Evolutionary conservation across 106 monocot species (phyloP).

Genomic region (Phalaenopsis aphrodite): DNA sequence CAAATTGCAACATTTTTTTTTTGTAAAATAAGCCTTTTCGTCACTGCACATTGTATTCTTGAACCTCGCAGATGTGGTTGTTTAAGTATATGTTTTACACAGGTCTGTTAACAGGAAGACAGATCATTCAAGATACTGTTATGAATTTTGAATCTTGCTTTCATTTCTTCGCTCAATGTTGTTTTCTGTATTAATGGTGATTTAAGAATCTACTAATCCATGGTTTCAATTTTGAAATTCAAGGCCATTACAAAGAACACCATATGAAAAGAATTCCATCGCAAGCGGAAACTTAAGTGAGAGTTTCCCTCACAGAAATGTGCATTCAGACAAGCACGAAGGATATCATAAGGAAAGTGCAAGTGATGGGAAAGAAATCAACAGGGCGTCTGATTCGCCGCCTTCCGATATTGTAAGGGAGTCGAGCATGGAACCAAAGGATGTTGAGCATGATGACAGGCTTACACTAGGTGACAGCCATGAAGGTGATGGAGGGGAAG

Average conservation of each 20-base stretch:
- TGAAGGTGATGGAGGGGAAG: conserved; percentile 43
- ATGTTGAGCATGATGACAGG: conserved; percentile 33
- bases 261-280: conserved; percentile 24
- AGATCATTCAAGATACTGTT: neutral
- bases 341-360: conserved; percentile 18
- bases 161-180: neutral
- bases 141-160: neutral
- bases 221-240: conserved; percentile 3
- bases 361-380: conserved; percentile 18
- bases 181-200: neutral
- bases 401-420: conserved; percentile 27
- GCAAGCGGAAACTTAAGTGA: conserved; percentile 21
- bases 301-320: conserved; percentile 14
- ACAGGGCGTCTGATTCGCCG: conserved; percentile 16
- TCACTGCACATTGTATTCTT: too few relatives aligned
- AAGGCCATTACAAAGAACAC: conserved; percentile 24
- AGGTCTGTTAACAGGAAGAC: neutral
- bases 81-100: neutral
- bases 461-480: conserved; percentile 38
- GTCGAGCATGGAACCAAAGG: conserved; percentile 23
- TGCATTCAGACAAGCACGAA: conserved; percentile 14
- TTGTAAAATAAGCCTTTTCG: neutral
- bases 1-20: neutral
- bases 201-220: neutral
- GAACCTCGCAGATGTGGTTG: neutral